Evolutionary conservation across 164 flowering plant species (phyloP).

Genomic region (grape (Vitis vinifera)): ASM3070453v1 NC_081821.1:8572001-8572500

Average conservation of each 20-base stretch:
- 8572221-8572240: conserved; percentile 81
- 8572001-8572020: conserved; percentile 86
- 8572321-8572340: too few relatives aligned
- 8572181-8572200: conserved; percentile 89
- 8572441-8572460: too few relatives aligned
- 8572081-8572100: neutral
- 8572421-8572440: too few relatives aligned
- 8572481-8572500: too few relatives aligned
- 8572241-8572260: conserved; percentile 89
- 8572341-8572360: neutral
- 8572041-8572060: conserved; percentile 33
- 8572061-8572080: conserved; percentile 4
- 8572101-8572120: conserved; percentile 1
- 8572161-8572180: conserved; percentile 94
- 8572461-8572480: too few relatives aligned
- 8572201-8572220: conserved; percentile 63
- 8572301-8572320: neutral
- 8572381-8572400: too few relatives aligned
- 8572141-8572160: conserved; percentile 70
- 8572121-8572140: conserved; percentile 65
- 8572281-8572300: neutral
- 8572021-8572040: conserved; percentile 61
- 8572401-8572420: too few relatives aligned
- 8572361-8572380: neutral
- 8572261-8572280: conserved; percentile 34